Conservation (phyloP, 495 filamentous ascomycete species). For the Penicillium coffeae region DNA sequence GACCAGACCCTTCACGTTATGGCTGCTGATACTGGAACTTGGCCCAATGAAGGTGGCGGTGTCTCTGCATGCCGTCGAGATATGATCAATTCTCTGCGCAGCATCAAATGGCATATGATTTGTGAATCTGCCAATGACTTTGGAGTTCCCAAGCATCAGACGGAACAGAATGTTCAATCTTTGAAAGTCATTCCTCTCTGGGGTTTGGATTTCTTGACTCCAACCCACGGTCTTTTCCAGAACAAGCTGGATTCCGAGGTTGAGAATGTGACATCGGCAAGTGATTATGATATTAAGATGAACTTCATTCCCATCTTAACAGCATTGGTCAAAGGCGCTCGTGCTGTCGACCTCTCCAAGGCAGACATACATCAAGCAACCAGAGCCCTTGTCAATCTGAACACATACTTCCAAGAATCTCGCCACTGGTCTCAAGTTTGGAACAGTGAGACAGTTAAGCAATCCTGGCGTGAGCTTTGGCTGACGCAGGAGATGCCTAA, state of each 20-base stretch:
- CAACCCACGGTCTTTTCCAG: slow-evolving; percentile 60
- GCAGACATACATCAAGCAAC: slow-evolving; percentile 53
- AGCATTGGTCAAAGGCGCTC: slow-evolving; percentile 55
- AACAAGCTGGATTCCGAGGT: slow-evolving; percentile 61
- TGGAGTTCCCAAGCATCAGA: slow-evolving; percentile 62
- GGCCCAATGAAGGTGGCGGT: slow-evolving; percentile 64
- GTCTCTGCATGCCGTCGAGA: slow-evolving; percentile 66
- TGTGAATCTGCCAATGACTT: slow-evolving; percentile 65
- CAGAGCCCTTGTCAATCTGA: slow-evolving; percentile 55
- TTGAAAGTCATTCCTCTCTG: slow-evolving; percentile 63
- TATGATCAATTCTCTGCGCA: slow-evolving; percentile 59
- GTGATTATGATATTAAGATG: slow-evolving; percentile 51
- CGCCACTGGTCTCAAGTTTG: slow-evolving; percentile 63
- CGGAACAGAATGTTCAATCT: slow-evolving; percentile 62
- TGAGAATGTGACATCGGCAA: slow-evolving; percentile 51
- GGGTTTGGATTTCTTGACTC: slow-evolving; percentile 61
- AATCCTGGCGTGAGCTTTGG: slow-evolving; percentile 60
- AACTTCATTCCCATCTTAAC: slow-evolving; percentile 62
- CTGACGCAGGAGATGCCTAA: slow-evolving; percentile 54
- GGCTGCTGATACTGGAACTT: slow-evolving; percentile 60
- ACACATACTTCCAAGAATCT: slow-evolving; percentile 58
- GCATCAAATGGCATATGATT: slow-evolving; percentile 63
- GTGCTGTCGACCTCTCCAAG: slow-evolving; percentile 47
- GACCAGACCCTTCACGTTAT: slow-evolving; percentile 57
- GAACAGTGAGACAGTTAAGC: slow-evolving; percentile 58